Evolutionary conservation across 2,329 filamentous ascomycete species (phyloP).

Genomic region (Penicillium sp.): DNA sequence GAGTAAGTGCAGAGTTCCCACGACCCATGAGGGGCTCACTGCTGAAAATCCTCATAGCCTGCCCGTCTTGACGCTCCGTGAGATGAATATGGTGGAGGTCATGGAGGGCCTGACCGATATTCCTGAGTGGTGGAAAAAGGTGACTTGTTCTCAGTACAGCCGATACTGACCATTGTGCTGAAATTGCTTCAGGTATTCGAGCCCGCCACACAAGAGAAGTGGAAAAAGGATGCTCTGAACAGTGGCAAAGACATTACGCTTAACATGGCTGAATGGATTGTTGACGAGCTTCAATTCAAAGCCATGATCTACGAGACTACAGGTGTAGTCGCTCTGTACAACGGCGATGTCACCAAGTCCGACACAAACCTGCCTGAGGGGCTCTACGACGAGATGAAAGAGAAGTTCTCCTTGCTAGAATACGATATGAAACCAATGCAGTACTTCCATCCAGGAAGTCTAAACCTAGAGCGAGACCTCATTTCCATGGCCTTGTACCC

Average conservation of each 20-base stretch:
- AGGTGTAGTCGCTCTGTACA: slow-evolving; percentile 46
- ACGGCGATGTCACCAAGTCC: slow-evolving; percentile 54
- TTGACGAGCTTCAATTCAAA: slow-evolving; percentile 52
- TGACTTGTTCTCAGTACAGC: slow-evolving; percentile 1
- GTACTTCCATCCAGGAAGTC: slow-evolving; percentile 60
- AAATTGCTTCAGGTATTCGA: slow-evolving; percentile 30
- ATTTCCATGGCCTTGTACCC: slow-evolving; percentile 65
- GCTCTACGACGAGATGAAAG: slow-evolving; percentile 43
- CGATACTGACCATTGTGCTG: background rate
- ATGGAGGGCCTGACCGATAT: slow-evolving; percentile 45
- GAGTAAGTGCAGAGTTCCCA: slow-evolving; percentile 19
- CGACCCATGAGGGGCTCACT: background rate
- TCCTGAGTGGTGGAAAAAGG: slow-evolving; percentile 40
- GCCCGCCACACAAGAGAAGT: slow-evolving; percentile 27
- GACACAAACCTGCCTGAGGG: slow-evolving; percentile 45
- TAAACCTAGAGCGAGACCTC: slow-evolving; percentile 58
- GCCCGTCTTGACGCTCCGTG: slow-evolving; percentile 34
- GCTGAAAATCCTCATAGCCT: slow-evolving; percentile 16
- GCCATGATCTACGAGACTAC: slow-evolving; percentile 45
- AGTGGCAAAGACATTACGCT: slow-evolving; percentile 29
- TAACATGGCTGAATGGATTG: slow-evolving; percentile 39
- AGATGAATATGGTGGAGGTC: slow-evolving; percentile 38
- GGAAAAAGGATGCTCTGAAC: slow-evolving; percentile 29
- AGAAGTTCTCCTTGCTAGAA: slow-evolving; percentile 50
- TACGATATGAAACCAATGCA: slow-evolving; percentile 48